Conservation (phyloP, 2,329 filamentous ascomycete species). For the Graphiopsis chlorocephala region DNA sequence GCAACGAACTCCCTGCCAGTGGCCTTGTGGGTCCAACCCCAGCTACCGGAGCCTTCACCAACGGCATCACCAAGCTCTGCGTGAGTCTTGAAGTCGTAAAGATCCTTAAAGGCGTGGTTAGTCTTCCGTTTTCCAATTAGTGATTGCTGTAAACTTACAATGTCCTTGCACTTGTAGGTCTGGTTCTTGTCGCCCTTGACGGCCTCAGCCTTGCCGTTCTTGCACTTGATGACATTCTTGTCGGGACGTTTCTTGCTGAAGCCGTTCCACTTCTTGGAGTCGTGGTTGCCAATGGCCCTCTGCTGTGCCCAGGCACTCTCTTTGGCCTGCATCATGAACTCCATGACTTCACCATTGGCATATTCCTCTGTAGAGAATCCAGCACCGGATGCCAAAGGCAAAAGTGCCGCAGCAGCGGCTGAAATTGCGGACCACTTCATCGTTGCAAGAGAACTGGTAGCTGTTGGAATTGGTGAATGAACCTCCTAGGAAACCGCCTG, state of each 20-base stretch:
- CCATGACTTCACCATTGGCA: conserved; percentile 22
- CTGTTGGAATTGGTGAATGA: not conserved
- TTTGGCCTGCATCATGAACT: conserved; percentile 21
- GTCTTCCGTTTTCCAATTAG: not conserved
- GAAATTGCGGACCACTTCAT: conserved; percentile 23
- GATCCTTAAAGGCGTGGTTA: conserved; percentile 40
- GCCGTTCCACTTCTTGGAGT: conserved; percentile 20
- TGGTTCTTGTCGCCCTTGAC: conserved; percentile 47
- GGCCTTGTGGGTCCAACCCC: conserved; percentile 54
- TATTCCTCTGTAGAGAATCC: conserved; percentile 23
- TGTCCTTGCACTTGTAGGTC: conserved; percentile 46
- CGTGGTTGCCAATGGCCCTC: conserved; percentile 20
- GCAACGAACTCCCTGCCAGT: conserved; percentile 55
- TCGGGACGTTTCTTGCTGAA: conserved; percentile 18
- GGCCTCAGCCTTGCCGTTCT: conserved; percentile 45
- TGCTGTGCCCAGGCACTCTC: conserved; percentile 24
- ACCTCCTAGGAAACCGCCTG: not conserved
- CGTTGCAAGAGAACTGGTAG: conserved; percentile 3
- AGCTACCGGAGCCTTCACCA: conserved; percentile 47
- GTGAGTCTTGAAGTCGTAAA: conserved; percentile 57
- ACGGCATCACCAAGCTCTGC: conserved; percentile 50
- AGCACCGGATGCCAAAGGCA: conserved; percentile 22
- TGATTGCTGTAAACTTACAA: conserved; percentile 22
- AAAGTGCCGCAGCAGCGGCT: conserved; percentile 17
- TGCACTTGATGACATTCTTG: conserved; percentile 33